Evolutionary conservation across 768 basidiomycete species (phyloP).

Genomic region (Boletus pseudopeckii): DNA sequence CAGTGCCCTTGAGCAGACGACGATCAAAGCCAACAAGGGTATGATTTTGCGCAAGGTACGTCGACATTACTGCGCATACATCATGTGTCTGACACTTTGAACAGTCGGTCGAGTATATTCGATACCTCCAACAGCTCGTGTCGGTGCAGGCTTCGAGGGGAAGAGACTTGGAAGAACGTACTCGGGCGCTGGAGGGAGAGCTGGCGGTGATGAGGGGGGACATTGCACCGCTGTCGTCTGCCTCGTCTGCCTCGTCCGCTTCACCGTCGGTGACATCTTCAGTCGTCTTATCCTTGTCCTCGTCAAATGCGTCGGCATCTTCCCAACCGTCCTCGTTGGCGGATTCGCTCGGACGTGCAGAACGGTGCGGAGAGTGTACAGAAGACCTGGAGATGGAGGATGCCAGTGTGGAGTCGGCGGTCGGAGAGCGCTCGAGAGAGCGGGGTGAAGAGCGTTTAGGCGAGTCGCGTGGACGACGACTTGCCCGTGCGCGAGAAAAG

Average conservation of each 20-base stretch:
- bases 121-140: slow-evolving; percentile 85
- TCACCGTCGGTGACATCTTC: slow-evolving; percentile 21
- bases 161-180: slow-evolving; percentile 72
- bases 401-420: background rate
- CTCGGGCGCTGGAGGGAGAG: slow-evolving; percentile 40
- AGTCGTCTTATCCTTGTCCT: slow-evolving; percentile 17
- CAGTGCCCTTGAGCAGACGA: slow-evolving; percentile 32
- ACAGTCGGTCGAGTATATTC: slow-evolving; percentile 50
- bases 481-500: slow-evolving; percentile 19
- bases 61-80: background rate
- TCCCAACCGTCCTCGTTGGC: slow-evolving; percentile 11
- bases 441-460: background rate
- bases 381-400: slow-evolving; percentile 24
- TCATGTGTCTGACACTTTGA: background rate
- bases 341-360: background rate
- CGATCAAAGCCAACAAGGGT: slow-evolving; percentile 91
- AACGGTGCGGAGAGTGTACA: background rate
- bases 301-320: slow-evolving; percentile 1
- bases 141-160: slow-evolving; percentile 75
- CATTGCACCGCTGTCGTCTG: slow-evolving; percentile 3
- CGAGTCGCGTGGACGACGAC: slow-evolving; percentile 19
- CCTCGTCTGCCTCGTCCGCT: slow-evolving; percentile 14
- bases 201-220: slow-evolving; percentile 25
- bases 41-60: slow-evolving; percentile 81
- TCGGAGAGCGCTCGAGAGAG: slow-evolving; percentile 3